These are phyloP conservation scores for Pythium aristosporum DNA, from an alignment of 352 stramenopile genomes.

Conservation along the genomic window DNA sequence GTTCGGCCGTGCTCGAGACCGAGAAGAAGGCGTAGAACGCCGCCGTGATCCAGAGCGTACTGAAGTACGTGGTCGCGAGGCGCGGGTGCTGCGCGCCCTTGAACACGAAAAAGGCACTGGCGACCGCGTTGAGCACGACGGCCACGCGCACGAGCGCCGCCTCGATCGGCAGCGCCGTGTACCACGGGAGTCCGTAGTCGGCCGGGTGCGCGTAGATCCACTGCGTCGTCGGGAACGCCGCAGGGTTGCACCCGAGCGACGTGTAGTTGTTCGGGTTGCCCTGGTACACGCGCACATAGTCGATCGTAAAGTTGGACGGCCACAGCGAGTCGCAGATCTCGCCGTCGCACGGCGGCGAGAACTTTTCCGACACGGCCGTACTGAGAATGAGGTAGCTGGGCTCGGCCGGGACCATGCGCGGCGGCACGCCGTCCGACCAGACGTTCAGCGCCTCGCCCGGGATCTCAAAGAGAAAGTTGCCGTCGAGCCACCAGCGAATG, in stretches of 20 bases:
- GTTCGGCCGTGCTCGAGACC: slow-evolving; percentile 24
- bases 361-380: slow-evolving; percentile 96
- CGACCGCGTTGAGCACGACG: slow-evolving; percentile 53
- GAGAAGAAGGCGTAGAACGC: slow-evolving; percentile 73
- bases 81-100: slow-evolving; percentile 51
- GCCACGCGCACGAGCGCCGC: slow-evolving; percentile 44
- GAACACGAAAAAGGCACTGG: slow-evolving; percentile 60
- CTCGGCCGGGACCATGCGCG: slow-evolving; percentile 92
- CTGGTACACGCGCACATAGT: slow-evolving; percentile 95
- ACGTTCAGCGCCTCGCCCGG: slow-evolving; percentile 81
- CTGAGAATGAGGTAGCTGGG: slow-evolving; percentile 98
- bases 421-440: slow-evolving; percentile 64
- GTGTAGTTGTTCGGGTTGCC: slow-evolving; percentile 88
- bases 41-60: slow-evolving; percentile 58
- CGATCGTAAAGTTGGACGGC: slow-evolving; percentile 93
- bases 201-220: slow-evolving; percentile 92
- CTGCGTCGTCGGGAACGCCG: slow-evolving; percentile 84
- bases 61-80: slow-evolving; percentile 52
- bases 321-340: slow-evolving; percentile 93
- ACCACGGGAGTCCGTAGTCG: slow-evolving; percentile 82
- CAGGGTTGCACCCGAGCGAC: slow-evolving; percentile 92
- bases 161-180: slow-evolving; percentile 63
- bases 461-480: slow-evolving; percentile 94
- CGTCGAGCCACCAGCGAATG: slow-evolving; percentile 94
- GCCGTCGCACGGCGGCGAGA: slow-evolving; percentile 88